phyloP scores from a whole-genome alignment of 192 early-diverging fungal species.

The Mortierella alpina region DNA sequence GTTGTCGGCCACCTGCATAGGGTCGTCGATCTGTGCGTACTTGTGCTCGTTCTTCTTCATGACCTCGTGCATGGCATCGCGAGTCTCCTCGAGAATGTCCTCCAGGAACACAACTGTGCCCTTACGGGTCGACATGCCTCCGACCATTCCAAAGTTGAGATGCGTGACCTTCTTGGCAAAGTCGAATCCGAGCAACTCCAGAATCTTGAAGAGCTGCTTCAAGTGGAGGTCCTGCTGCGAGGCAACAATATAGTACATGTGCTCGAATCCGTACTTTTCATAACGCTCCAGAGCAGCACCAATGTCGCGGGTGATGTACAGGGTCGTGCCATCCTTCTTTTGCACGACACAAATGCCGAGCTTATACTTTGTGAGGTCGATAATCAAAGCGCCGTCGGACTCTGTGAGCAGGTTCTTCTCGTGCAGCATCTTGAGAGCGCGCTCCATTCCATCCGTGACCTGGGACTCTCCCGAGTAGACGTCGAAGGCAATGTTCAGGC shows the following conservation, averaged over 20 bases:
- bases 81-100: slow-evolving; percentile 89
- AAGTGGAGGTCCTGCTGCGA: slow-evolving; percentile 92
- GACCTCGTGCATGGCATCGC: slow-evolving; percentile 90
- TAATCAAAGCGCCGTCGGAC: slow-evolving; percentile 86
- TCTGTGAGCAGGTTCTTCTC: slow-evolving; percentile 78
- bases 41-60: slow-evolving; percentile 91
- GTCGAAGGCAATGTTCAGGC: slow-evolving; percentile 93
- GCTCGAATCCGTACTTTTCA: slow-evolving; percentile 89
- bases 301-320: slow-evolving; percentile 97
- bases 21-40: slow-evolving; percentile 86
- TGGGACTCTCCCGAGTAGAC: slow-evolving; percentile 96
- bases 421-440: slow-evolving; percentile 76
- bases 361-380: slow-evolving; percentile 87
- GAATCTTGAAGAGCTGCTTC: slow-evolving; percentile 94
- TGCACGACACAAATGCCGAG: slow-evolving; percentile 86
- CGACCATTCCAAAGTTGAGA: slow-evolving; percentile 95
- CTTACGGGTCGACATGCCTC: slow-evolving; percentile 95
- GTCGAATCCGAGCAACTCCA: slow-evolving; percentile 83
- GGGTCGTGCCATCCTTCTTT: slow-evolving; percentile 91
- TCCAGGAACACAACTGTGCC: slow-evolving; percentile 96
- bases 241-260: slow-evolving; percentile 92
- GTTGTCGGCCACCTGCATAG: slow-evolving; percentile 82
- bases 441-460: slow-evolving; percentile 78
- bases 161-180: slow-evolving; percentile 89
- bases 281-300: slow-evolving; percentile 94